These are phyloP conservation scores for Geosmithia flava DNA, from an alignment of 2,329 filamentous ascomycete species.

Conservation along the genomic window DNA sequence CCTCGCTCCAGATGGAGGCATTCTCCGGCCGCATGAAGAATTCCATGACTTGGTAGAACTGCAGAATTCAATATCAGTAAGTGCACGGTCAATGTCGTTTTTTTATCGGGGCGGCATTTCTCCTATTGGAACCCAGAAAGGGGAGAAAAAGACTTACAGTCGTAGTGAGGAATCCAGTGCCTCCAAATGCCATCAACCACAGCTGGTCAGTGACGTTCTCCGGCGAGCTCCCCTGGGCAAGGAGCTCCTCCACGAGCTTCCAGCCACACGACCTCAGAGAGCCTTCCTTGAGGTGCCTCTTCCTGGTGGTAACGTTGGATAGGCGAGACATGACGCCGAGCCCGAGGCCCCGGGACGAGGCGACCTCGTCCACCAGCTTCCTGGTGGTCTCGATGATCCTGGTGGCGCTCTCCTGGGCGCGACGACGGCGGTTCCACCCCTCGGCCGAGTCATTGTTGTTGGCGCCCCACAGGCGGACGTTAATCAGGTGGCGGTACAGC, in stretches of 20 bases:
- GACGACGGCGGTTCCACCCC: slow-evolving; percentile 30
- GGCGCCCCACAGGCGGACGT: slow-evolving; percentile 31
- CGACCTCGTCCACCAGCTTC: slow-evolving; percentile 24
- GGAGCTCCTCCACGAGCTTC: no score
- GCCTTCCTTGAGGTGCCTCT: no score
- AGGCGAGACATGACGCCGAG: slow-evolving; percentile 15
- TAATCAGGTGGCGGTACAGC: slow-evolving; percentile 27
- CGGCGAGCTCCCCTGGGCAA: no score
- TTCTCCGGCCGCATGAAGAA: slow-evolving; percentile 28
- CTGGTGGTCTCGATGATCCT: slow-evolving; percentile 23
- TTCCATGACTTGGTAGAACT: slow-evolving; percentile 30
- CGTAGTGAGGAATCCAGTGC: no score
- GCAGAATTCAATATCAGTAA: not conserved
- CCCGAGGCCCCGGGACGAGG: slow-evolving; percentile 15
- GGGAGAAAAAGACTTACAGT: no score
- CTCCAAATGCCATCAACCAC: no score
- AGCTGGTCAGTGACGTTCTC: no score
- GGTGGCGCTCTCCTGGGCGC: slow-evolving; percentile 24
- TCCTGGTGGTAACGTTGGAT: no score
- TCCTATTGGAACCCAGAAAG: no score
- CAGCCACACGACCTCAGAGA: no score
- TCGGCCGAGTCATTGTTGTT: slow-evolving; percentile 34
- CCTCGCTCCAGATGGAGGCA: slow-evolving; percentile 25
- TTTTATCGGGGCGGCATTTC: no score
- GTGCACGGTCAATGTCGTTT: not conserved